Evolutionary conservation across 805 yeast genomes (phyloP), one percentile per base, ranked within the genome.

Genomic region (Nakazawaea peltata): DNA sequence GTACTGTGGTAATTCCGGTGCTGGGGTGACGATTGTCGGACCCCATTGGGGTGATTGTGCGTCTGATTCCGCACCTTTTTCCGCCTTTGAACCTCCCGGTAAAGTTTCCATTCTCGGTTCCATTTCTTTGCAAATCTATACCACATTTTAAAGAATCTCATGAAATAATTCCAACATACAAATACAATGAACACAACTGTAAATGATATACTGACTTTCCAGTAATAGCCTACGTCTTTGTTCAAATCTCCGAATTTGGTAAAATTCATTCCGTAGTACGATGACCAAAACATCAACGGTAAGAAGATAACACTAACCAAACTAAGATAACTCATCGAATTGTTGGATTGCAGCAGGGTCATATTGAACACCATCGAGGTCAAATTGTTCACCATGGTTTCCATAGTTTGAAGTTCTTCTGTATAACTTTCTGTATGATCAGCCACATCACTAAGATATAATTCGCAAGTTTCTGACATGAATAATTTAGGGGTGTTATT

Each of bases 221-320:
- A 71, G 46, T 69, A 71, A 44, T 62, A 68, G 4, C 50, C 45
- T 3, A 65, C 69, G 24, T 56, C 53, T 24, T 55, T 39, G 12
- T 58, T 45, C 27, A 71, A 48, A 32, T 63, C 61, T 3, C 57
- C 59, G 42, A 71, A 71, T 5, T 47, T 39, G 19, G 53, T 49
- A 46, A 71, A 71, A 44, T 71, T 71, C 77, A 71, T 71, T 13
- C 77, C 77, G 39, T 69, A 75, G 46, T 72, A 75, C 10, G 81
- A 80, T 1, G 80, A 72, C 65, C 77, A 61, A 46, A 75, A 75
- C 4, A 75, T 65, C 36, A 75, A 48, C 4, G 81, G 81, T 26
- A 75, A 56, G 44, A 75, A 74, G 11, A 75, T 63, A 11, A 75
- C 79, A 1, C 80, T 69, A 8, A 75, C 71, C 26, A 75, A 47